Percentiles rank a stretch among this genome's conserved stretches.
Evolutionary conservation across 495 filamentous ascomycete genomes (phyloP).

Genomic region (Saxispiralis lemnorum): DNA sequence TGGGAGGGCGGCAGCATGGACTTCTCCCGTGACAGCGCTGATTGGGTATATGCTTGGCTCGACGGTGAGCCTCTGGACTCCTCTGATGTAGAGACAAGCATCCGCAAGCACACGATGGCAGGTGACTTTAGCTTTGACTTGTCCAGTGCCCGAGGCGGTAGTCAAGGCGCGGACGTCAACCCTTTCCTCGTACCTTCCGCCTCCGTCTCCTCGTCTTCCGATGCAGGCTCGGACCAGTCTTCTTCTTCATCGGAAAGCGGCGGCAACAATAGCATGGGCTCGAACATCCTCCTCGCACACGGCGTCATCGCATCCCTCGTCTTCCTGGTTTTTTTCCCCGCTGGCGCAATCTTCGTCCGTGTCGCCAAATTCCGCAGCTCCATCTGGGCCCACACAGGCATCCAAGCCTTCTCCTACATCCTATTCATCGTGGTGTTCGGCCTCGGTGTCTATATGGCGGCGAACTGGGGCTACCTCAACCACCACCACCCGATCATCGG

Average conservation of each 20-base stretch:
- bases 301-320: conserved; percentile 14
- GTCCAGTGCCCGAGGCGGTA: conserved; percentile 33
- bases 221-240: too few species aligned
- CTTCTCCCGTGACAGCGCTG: conserved; percentile 25
- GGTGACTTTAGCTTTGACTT: conserved; percentile 39
- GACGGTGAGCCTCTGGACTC: conserved; percentile 39
- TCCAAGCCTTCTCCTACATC: conserved; percentile 13
- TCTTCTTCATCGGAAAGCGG: too few species aligned
- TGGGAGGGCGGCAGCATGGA: conserved; percentile 35
- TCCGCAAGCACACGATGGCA: conserved; percentile 41
- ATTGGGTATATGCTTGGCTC: conserved; percentile 53
- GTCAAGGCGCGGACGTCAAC: conserved; percentile 30
- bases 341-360: conserved; percentile 17
- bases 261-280: too few species aligned
- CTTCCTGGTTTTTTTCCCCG: conserved; percentile 19
- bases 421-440: conserved; percentile 15
- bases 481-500: conserved; percentile 23
- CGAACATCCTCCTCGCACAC: conserved; percentile 9
- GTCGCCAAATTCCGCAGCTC: conserved; percentile 4
- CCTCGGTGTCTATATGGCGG: conserved; percentile 14
- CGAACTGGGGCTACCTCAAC: conserved; percentile 6
- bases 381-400: conserved; percentile 15
- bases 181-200: conserved; percentile 48
- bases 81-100: conserved; percentile 27
- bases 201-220: conserved; percentile 38